Percentiles rank a stretch among this genome's conserved stretches.
Conservation (phyloP, 495 filamentous ascomycete species). For the Parmelia sp. region DNA sequence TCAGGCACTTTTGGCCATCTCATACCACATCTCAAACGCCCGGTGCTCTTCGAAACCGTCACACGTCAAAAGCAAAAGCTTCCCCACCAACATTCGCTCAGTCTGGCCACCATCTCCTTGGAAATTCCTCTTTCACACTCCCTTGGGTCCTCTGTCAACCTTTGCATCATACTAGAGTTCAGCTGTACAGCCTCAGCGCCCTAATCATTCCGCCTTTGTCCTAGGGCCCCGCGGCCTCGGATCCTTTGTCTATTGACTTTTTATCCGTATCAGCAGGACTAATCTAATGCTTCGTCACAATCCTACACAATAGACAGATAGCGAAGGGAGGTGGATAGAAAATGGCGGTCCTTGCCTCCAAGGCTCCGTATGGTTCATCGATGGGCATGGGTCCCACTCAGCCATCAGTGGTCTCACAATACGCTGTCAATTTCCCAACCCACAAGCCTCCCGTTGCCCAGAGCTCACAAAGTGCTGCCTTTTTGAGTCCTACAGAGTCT, state of each 20-base stretch:
- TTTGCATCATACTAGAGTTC: not conserved
- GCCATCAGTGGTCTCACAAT: conserved; percentile 42
- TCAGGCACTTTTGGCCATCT: not conserved
- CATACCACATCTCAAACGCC: not conserved
- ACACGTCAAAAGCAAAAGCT: not conserved
- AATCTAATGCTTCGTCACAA: conserved; percentile 1
- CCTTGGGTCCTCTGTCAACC: not conserved
- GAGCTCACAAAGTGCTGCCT: conserved; percentile 56
- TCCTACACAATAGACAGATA: conserved; percentile 7
- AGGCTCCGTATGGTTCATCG: conserved; percentile 63
- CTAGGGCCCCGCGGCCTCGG: conserved; percentile 6
- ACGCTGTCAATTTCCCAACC: conserved; percentile 46
- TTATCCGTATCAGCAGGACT: conserved; percentile 8
- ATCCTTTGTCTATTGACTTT: conserved; percentile 13
- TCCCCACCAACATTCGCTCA: conserved; percentile 2
- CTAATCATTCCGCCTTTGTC: conserved; percentile 15
- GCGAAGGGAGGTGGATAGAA: not conserved
- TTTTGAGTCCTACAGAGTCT: conserved; percentile 83
- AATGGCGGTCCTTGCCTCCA: conserved; percentile 86
- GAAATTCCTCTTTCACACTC: not conserved
- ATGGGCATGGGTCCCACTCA: conserved; percentile 53
- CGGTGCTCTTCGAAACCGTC: not conserved
- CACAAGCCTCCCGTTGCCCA: conserved; percentile 50
- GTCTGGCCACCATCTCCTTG: not conserved
- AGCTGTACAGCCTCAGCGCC: conserved; percentile 9